Conservation (phyloP, 2,329 filamentous ascomycete species). For the Pezicula carpinea region DNA sequence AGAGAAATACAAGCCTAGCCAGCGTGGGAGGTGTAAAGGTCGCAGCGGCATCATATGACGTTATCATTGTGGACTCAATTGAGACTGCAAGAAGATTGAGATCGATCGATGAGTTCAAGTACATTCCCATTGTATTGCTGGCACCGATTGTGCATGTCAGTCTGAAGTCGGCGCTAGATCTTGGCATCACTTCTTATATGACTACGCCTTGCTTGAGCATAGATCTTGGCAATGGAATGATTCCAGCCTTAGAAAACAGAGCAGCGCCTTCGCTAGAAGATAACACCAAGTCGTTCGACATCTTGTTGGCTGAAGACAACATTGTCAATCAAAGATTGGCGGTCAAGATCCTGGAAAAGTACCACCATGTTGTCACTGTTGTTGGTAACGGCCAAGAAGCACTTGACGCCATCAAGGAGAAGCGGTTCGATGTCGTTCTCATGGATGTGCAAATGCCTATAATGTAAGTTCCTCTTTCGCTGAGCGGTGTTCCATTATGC, state of each 20-base stretch:
- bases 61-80: constrained; percentile 92
- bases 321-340: constrained; percentile 94
- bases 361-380: constrained; percentile 87
- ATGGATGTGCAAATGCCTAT: constrained; percentile 99
- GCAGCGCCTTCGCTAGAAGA: constrained; percentile 89
- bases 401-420: constrained; percentile 85
- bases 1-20: constrained; percentile 55
- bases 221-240: constrained; percentile 92
- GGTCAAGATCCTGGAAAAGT: constrained; percentile 95
- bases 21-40: constrained; percentile 45
- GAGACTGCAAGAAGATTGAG: constrained; percentile 82
- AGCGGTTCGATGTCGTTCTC: constrained; percentile 90
- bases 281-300: constrained; percentile 92
- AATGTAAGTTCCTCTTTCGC: constrained; percentile 61
- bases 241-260: constrained; percentile 88
- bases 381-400: constrained; percentile 94
- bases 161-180: constrained; percentile 86
- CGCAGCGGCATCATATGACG: constrained; percentile 63
- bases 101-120: constrained; percentile 92
- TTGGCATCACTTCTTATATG: constrained; percentile 99
- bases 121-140: constrained; percentile 89
- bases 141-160: constrained; percentile 87
- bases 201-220: constrained; percentile 93
- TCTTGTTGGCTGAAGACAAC: constrained; percentile 94
- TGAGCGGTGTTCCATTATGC: constrained; percentile 10